Conservation (phyloP, 176 grass and related monocot genomes). For the Cocos nucifera region DNA sequence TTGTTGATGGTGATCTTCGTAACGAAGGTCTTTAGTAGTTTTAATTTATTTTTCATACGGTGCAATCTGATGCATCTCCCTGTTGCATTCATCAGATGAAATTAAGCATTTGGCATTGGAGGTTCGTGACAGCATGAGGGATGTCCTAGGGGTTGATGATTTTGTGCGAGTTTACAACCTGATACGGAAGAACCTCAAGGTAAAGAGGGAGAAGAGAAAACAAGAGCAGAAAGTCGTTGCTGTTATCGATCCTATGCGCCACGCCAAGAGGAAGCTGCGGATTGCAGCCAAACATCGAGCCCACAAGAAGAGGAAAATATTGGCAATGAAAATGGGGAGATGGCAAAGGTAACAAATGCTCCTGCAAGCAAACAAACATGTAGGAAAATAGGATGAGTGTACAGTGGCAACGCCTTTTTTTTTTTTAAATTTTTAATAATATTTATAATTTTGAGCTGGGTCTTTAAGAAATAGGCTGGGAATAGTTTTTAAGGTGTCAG, state of each 20-base stretch:
- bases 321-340: slow-evolving; percentile 58
- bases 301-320: slow-evolving; percentile 72
- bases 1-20: too few species aligned
- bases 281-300: slow-evolving; percentile 46
- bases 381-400: too few species aligned
- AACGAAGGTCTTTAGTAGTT: too few species aligned
- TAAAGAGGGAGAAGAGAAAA: slow-evolving; percentile 69
- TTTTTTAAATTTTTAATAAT: too few species aligned
- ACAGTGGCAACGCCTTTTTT: too few species aligned
- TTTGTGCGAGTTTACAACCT: slow-evolving; percentile 72
- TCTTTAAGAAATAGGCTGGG: too few species aligned
- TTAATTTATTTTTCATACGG: too few species aligned
- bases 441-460: too few species aligned
- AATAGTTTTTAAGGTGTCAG: too few species aligned
- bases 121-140: slow-evolving; percentile 43
- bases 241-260: slow-evolving; percentile 51
- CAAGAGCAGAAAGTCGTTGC: slow-evolving; percentile 53
- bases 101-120: slow-evolving; percentile 65
- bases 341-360: slow-evolving; percentile 40
- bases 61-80: too few species aligned
- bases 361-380: not conserved
- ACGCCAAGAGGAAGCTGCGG: slow-evolving; percentile 71
- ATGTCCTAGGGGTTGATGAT: slow-evolving; percentile 53
- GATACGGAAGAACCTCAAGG: slow-evolving; percentile 51
- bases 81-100: slow-evolving; percentile 49